phyloP scores from a whole-genome alignment of 495 filamentous ascomycete species.

The Penicillium soppii region DNA sequence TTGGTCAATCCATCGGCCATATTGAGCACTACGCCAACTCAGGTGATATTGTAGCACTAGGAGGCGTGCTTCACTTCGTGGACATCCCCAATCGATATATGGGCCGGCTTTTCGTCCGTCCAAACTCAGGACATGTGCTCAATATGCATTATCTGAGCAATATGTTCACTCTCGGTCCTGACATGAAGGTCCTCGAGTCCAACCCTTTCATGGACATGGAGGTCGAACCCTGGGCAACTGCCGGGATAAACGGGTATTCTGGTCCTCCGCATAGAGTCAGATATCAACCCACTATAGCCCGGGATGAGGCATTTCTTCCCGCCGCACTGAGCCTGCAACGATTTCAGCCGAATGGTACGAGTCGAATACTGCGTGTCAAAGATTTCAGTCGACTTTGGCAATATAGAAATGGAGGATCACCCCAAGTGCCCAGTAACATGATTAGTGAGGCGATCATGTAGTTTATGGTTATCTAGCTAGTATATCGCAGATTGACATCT shows the following conservation, averaged over 20 bases:
- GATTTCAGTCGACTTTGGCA: slow-evolving; percentile 72
- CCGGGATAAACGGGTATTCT: background rate
- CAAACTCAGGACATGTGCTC: slow-evolving; percentile 68
- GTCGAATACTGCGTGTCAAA: slow-evolving; percentile 50
- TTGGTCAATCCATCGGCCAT: slow-evolving; percentile 52
- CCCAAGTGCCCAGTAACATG: slow-evolving; percentile 18
- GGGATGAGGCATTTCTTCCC: slow-evolving; percentile 6
- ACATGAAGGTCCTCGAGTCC: slow-evolving; percentile 22
- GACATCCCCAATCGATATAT: slow-evolving; percentile 58
- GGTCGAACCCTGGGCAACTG: slow-evolving; percentile 10
- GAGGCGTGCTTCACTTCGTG: slow-evolving; percentile 69
- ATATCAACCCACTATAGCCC: slow-evolving; percentile 2
- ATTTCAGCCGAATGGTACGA: background rate
- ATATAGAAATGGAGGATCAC: slow-evolving; percentile 68
- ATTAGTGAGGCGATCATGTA: background rate
- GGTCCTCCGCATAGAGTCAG: slow-evolving; percentile 1
- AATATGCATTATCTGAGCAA: slow-evolving; percentile 76
- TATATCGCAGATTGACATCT: background rate
- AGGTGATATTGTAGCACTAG: slow-evolving; percentile 71
- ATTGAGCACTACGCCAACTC: slow-evolving; percentile 87
- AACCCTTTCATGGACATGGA: slow-evolving; percentile 40
- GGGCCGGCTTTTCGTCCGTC: slow-evolving; percentile 71
- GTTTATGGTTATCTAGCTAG: background rate
- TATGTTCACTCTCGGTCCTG: slow-evolving; percentile 63
- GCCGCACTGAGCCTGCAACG: background rate